These are phyloP conservation scores for Lachnellula occidentalis DNA, from an alignment of 2,329 filamentous ascomycete genomes.

Conservation along the genomic window DNA sequence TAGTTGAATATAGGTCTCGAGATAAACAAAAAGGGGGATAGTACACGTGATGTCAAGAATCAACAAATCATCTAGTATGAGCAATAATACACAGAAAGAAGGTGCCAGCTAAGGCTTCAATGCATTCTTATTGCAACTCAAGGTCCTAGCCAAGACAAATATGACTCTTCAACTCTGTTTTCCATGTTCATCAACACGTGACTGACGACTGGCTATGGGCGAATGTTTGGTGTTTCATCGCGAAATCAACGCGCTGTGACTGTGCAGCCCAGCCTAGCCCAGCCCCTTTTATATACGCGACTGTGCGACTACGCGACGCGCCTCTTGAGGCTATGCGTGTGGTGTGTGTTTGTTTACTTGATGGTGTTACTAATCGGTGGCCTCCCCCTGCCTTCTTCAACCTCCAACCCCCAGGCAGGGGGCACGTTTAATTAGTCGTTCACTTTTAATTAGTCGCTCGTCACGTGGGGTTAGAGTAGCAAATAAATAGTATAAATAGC, in stretches of 20 bases:
- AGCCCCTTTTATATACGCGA: background rate
- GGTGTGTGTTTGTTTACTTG: no score
- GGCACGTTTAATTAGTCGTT: no score
- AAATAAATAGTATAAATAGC: no score
- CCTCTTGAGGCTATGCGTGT: background rate
- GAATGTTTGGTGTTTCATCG: slow-evolving; percentile 1
- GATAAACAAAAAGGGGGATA: background rate
- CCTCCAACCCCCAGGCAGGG: no score
- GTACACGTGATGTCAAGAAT: background rate
- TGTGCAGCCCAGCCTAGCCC: background rate
- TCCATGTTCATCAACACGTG: slow-evolving; percentile 1
- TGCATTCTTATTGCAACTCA: background rate
- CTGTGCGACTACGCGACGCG: background rate
- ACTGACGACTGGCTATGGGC: background rate
- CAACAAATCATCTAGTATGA: background rate
- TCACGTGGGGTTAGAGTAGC: no score
- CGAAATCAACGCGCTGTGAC: slow-evolving; percentile 2
- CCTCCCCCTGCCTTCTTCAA: no score
- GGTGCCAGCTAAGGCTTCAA: background rate
- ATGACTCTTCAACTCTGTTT: slow-evolving; percentile 7
- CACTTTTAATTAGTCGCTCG: no score
- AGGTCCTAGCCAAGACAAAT: background rate
- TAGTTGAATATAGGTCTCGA: background rate
- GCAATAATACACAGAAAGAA: background rate
- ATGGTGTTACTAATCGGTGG: no score